Evolutionary conservation across 805 yeast species (phyloP), one percentile per base, ranked within the genome.

Genomic region (Metschnikowia gelsemii): DNA sequence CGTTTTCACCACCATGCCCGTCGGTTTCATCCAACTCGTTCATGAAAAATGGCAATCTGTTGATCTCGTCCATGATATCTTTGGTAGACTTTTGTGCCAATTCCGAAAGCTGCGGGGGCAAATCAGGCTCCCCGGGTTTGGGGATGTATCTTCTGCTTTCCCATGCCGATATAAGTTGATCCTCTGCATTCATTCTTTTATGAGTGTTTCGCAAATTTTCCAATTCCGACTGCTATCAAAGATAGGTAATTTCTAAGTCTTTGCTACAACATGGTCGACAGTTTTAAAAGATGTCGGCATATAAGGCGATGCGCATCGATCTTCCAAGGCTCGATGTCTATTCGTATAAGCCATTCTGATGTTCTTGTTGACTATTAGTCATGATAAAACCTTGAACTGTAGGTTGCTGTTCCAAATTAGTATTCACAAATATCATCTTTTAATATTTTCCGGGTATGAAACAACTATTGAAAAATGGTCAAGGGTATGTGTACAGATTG

Each of bases 31-130:
- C 95, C 13, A 88, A 65, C 52, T 84, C 76, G 12, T 89, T 89
- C 99, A 93, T 93, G 70, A 93, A 93, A 53, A 93, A 85, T 7
- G 99, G 99, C 59, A 88, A 66, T 55, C 86, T 74, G 59, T 88
- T 88, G 56, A 93, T 66, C 51, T 88, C 96, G 13, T 70, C 66
- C 67, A 87, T 71, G 17, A 89, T 80, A 48, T 89, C 90, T 43
- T 85, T 95, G 0, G 84, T 72, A 2, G 87, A 64, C 55, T 85
- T 85, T 42, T 77, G 72, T 1, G 79, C 67, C 29, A 73, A 55
- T 45, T 82, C 82, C 0, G 83, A 69, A n/a, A 87, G 69, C 59
- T 87, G 95, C 3, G 96, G 95, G 1, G 96, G 96, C 33, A 87
- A 63, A 4, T 63, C 79, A 4, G 95, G 93, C 48, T 84, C 88